A percentile compares a stretch with the other conserved stretches of the same genome.
These are phyloP conservation scores for Salvia miltiorrhiza DNA, from an alignment of 257 asterid genomes.

Conservation along the genomic window DNA sequence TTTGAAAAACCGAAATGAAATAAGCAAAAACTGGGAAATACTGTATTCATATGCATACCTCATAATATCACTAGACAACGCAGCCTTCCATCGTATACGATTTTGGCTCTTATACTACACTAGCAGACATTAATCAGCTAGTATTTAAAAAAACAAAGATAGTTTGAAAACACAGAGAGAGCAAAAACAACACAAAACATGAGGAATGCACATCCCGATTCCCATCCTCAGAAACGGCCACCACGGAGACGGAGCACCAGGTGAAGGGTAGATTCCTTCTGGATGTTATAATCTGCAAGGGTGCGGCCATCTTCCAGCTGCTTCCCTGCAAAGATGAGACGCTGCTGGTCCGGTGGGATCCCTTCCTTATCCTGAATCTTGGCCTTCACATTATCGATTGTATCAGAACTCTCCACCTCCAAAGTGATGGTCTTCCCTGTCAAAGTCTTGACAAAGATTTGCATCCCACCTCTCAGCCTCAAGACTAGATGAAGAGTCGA, in stretches of 20 bases:
- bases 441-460: slow-evolving; percentile 23
- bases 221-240: slow-evolving; percentile 16
- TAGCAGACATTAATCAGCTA: background rate
- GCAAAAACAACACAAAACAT: background rate
- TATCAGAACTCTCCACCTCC: slow-evolving; percentile 26
- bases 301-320: slow-evolving; percentile 26
- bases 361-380: slow-evolving; percentile 30
- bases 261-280: slow-evolving; percentile 32
- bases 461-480: slow-evolving; percentile 30
- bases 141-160: background rate
- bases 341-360: slow-evolving; percentile 22
- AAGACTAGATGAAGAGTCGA: slow-evolving; percentile 29
- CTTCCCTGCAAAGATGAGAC: slow-evolving; percentile 18
- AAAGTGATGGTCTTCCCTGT: slow-evolving; percentile 24
- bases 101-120: background rate
- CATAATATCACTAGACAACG: background rate
- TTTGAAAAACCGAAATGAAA: background rate
- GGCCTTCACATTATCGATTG: slow-evolving; percentile 23
- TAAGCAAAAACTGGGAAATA: background rate
- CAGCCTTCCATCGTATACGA: too few relatives aligned
- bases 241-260: slow-evolving; percentile 30
- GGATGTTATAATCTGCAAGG: slow-evolving; percentile 28
- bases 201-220: background rate
- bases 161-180: background rate
- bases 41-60: background rate